A percentile compares a stretch with the other conserved stretches of the same genome.
phyloP scores from a whole-genome alignment of 768 basidiomycete genomes.

The Lentinula raphanica region DNA sequence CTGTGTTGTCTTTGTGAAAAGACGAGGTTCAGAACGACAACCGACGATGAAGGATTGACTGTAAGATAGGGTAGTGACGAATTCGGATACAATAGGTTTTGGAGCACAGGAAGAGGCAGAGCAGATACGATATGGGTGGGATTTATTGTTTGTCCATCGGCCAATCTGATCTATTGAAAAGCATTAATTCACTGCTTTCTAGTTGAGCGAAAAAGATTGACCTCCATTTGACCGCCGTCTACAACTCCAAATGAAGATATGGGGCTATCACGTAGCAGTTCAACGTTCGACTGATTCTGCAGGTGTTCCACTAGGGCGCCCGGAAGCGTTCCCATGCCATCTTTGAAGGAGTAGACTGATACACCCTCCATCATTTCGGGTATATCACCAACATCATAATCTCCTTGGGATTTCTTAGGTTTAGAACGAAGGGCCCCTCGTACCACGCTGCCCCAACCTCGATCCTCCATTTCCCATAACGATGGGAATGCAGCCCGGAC shows the following conservation, averaged over 20 bases:
- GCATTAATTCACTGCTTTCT: neutral
- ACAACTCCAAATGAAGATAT: slow-evolving; percentile 30
- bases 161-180: slow-evolving; percentile 25
- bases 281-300: slow-evolving; percentile 47
- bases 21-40: slow-evolving; percentile 85
- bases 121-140: slow-evolving; percentile 76
- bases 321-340: slow-evolving; percentile 70
- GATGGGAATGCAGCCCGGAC: slow-evolving; percentile 73
- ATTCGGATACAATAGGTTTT: slow-evolving; percentile 34
- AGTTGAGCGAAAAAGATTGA: slow-evolving; percentile 18
- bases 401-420: slow-evolving; percentile 13
- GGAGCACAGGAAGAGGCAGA: slow-evolving; percentile 56
- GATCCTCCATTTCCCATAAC: slow-evolving; percentile 65
- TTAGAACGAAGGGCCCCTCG: slow-evolving; percentile 42
- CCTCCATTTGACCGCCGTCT: slow-evolving; percentile 39
- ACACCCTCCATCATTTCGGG: slow-evolving; percentile 44
- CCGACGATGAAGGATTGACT: slow-evolving; percentile 70
- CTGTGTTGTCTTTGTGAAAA: slow-evolving; percentile 48
- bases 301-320: slow-evolving; percentile 48
- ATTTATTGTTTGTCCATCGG: slow-evolving; percentile 24
- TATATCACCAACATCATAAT: slow-evolving; percentile 48
- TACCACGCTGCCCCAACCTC: slow-evolving; percentile 66
- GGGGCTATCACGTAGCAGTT: slow-evolving; percentile 40
- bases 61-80: slow-evolving; percentile 56
- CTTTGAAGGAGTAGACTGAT: slow-evolving; percentile 76